Base-by-base conservation (phyloP, 2,329 filamentous ascomycete species). In the Beauveria asiatica region DNA sequence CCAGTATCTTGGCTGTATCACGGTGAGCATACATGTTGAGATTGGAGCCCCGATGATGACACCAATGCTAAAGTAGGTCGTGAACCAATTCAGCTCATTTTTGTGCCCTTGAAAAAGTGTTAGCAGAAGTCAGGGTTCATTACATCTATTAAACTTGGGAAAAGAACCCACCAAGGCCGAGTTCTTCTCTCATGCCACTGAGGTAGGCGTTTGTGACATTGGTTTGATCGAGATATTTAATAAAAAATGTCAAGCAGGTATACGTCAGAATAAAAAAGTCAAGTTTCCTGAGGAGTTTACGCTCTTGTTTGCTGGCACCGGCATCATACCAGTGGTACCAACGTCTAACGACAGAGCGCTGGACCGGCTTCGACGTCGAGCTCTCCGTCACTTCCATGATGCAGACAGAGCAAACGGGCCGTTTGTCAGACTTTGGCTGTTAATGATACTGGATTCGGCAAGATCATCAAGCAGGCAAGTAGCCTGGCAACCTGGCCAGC, bases 171-270 rank as follows among this genome's bases (percentile, higher is more conserved):
- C 74, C 70, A 65, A 81, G 73, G 37, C 70, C 63, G 3, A 83
- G 72, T 49, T 81, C 73, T 60, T 80, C 72, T 54, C 71, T 63
- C 78, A 80, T 78, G 63, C 79, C 74, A 27, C 75, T 74, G 23
- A 78, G 70, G 59, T 79, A 81, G 3, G 79, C 79, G 64, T 80
- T 80, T 61, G 74, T 74, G 48, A 80, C 68, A 60, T 79, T 77
- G 61, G 73, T 74, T 45, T 73, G 70, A 63, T 80, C 78, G 66
- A 69, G 25, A 17, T 69, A 67, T 62, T 80, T 80, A 62, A 77
- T 70, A 62, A 80, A 80, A 60, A 74, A 80, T 25, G 72, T 75
- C 37, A 81, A 64, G 52, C 78, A 80, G 11, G 71, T 73, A 61
- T 65, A 72, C 13, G 64, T 67, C 7, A 74, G 41, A 7, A 81